A percentile compares a stretch with the other conserved stretches of the same genome.
Conservation (phyloP, 768 basidiomycete genomes). For the Trichaptum fuscoviolaceum region DNA sequence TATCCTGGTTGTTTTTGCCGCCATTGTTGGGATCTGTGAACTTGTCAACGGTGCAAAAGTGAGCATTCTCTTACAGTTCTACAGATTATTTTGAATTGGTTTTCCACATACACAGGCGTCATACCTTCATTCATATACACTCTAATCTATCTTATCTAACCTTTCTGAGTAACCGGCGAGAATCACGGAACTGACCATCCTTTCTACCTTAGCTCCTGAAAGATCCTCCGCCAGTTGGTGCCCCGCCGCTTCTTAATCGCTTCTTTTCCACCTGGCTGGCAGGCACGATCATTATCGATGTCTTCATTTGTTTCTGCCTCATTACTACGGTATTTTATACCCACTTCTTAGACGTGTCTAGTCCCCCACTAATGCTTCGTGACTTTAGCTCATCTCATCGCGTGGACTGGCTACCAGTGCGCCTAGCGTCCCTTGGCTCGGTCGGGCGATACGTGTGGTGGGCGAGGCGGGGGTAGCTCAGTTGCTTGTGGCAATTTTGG, state of each 20-base stretch:
- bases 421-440: neutral
- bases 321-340: neutral
- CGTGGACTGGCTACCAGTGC: neutral
- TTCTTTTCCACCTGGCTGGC: constrained; percentile 1
- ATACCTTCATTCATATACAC: neutral
- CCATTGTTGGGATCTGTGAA: neutral
- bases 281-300: neutral
- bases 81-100: neutral
- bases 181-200: neutral
- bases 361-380: neutral
- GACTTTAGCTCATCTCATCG: neutral
- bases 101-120: neutral
- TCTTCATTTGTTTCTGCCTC: neutral
- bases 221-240: neutral
- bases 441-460: neutral
- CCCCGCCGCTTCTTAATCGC: neutral
- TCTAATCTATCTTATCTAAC: neutral
- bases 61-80: neutral
- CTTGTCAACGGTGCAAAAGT: neutral
- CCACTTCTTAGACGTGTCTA: neutral
- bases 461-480: neutral
- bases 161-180: neutral
- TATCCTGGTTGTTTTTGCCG: neutral
- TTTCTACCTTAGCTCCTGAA: neutral
- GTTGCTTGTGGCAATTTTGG: neutral